Evolutionary conservation across 306 rosid species (phyloP), one percentile per base, ranked within the genome.

Genomic region (Vigna angularis): DNA sequence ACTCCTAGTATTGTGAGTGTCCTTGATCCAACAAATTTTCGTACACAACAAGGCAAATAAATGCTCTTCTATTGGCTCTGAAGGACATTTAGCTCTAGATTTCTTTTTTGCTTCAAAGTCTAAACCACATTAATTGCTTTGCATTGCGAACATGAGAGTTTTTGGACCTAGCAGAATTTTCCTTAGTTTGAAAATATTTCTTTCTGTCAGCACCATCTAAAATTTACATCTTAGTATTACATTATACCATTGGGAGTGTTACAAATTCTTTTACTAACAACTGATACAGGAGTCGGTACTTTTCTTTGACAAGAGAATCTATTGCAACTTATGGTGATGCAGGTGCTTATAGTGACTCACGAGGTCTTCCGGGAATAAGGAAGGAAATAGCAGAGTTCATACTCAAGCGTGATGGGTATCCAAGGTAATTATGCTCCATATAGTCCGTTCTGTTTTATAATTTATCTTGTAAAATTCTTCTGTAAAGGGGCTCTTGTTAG

Each of bases 331-430:
- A 72, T 47, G 63, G 16, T 76, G 10, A 45, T 78, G 48, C 82
- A 95, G 99, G 99, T 86, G 99, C 99, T 67, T 95, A 95, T 73
- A 95, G 99, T 71, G 99, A 95, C 75, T 95, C 99, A 50, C 93
- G 99, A 77, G 99, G 99, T 50, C 7, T 90, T 91, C 97, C 96
- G 9, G 99, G 94, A 72, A 51, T 95, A 76, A 82, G 98, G 85
- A 90, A 95, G 89, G 99, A 95, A 86, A 97, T 91, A 66, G 94
- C 99, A 30, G 97, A 95, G 81, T 95, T 91, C 87, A 95, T 95
- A 78, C 87, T 80, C 53, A 88, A 81, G 84, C 98, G 99, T 77
- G 99, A 95, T 86, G 99, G 98, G 49, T 93, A 93, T 87, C 99
- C 97, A 66, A 95, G 98, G 99, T 93, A 82, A 73, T 71, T 73